These are phyloP conservation scores for Quaeritorhiza haematococci DNA, from an alignment of 371 early-diverging fungal species.

Conservation along the genomic window DNA sequence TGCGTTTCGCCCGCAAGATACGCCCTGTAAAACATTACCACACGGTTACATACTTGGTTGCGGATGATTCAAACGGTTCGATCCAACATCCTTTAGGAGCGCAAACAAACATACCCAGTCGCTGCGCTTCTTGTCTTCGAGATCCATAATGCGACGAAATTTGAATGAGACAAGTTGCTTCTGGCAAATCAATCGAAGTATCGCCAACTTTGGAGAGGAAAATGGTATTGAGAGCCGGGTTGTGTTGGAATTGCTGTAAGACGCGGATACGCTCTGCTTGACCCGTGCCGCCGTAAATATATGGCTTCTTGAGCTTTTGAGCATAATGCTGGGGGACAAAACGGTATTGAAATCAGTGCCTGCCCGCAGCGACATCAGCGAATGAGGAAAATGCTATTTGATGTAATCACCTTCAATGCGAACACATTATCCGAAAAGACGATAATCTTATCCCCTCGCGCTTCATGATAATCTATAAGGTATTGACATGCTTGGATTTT, in stretches of 20 bases:
- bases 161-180: slow-evolving; percentile 98
- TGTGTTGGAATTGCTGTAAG: slow-evolving; percentile 90
- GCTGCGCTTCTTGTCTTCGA: slow-evolving; percentile 99
- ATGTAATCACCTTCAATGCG: slow-evolving; percentile 75
- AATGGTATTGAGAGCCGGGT: slow-evolving; percentile 90
- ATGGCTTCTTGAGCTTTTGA: slow-evolving; percentile 84
- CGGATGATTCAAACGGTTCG: not conserved
- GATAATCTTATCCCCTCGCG: slow-evolving; percentile 98
- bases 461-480: slow-evolving; percentile 92
- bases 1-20: slow-evolving; percentile 96
- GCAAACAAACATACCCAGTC: slow-evolving; percentile 60
- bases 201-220: slow-evolving; percentile 99
- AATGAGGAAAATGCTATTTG: not conserved
- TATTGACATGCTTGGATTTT: slow-evolving; percentile 98
- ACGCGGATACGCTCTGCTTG: slow-evolving; percentile 95
- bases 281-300: slow-evolving; percentile 95
- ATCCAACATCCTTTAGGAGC: not conserved
- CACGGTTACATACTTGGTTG: too few relatives aligned
- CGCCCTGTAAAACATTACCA: slow-evolving; percentile 32
- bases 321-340: slow-evolving; percentile 72
- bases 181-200: slow-evolving; percentile 99
- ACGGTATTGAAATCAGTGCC: not conserved
- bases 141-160: slow-evolving; percentile 98
- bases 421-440: slow-evolving; percentile 99
- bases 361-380: not conserved